A percentile compares a stretch with the other conserved stretches of the same genome.
These are phyloP conservation scores for Alternaria brassicae DNA, from an alignment of 2,329 filamentous ascomycete species.

Conservation along the genomic window DNA sequence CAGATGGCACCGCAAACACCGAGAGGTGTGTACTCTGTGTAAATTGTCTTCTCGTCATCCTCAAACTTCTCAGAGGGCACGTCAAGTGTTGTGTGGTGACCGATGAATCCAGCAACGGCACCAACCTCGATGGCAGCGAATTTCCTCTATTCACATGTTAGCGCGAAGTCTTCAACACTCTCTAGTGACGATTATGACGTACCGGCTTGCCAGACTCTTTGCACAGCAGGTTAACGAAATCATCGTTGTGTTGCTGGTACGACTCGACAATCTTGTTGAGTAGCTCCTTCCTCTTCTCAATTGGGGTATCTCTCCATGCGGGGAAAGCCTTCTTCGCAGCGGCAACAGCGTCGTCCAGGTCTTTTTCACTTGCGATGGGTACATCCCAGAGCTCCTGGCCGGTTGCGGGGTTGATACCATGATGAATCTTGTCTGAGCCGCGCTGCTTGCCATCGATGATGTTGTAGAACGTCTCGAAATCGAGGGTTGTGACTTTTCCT, in stretches of 20 bases:
- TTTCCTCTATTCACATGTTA: conserved; percentile 43
- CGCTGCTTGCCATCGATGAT: conserved; percentile 60
- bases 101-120: conserved; percentile 45
- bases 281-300: conserved; percentile 45
- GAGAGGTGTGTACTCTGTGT: conserved; percentile 56
- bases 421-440: conserved; percentile 52
- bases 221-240: conserved; percentile 43
- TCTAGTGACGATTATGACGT: conserved; percentile 2
- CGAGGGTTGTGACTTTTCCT: conserved; percentile 50
- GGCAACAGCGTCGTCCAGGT: conserved; percentile 60
- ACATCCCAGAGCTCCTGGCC: conserved; percentile 59
- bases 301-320: conserved; percentile 52
- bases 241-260: conserved; percentile 37
- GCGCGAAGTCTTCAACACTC: background rate
- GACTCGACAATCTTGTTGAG: conserved; percentile 37
- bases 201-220: conserved; percentile 50
- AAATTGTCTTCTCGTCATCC: conserved; percentile 57
- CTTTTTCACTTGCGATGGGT: conserved; percentile 57
- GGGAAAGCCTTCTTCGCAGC: conserved; percentile 58
- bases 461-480: conserved; percentile 59
- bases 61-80: conserved; percentile 50
- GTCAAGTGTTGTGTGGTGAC: conserved; percentile 47
- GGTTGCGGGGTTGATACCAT: conserved; percentile 61
- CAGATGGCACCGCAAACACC: conserved; percentile 54
- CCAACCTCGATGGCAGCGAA: conserved; percentile 53